These are phyloP conservation scores for Teunomyces stri DNA, from an alignment of 805 yeast genomes.

Conservation along the genomic window DNA sequence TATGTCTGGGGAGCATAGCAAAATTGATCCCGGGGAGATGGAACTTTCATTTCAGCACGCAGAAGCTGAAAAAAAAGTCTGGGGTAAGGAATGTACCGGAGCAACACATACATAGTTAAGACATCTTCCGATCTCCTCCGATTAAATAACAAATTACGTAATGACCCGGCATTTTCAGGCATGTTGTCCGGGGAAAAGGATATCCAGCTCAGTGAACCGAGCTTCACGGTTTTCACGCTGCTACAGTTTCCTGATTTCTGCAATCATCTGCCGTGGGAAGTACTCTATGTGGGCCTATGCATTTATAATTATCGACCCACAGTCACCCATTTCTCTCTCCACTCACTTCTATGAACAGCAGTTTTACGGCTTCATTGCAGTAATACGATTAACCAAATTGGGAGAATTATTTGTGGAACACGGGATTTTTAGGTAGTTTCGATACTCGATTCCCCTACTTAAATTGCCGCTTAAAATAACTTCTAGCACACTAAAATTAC, in stretches of 20 bases:
- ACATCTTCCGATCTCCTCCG: slow-evolving; percentile 9
- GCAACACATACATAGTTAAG: slow-evolving; percentile 4
- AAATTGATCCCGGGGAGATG: slow-evolving; percentile 9
- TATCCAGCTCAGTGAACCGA: neutral
- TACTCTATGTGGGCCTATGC: neutral
- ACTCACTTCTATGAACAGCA: too few relatives aligned
- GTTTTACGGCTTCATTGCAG: neutral
- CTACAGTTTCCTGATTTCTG: neutral
- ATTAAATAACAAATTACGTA: slow-evolving; percentile 5
- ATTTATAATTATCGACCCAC: neutral
- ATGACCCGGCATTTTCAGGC: neutral
- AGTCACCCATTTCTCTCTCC: neutral
- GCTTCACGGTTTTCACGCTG: neutral
- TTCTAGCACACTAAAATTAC: neutral
- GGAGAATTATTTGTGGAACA: neutral
- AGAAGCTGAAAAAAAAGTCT: slow-evolving; percentile 12
- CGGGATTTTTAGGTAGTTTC: neutral
- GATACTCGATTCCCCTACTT: neutral
- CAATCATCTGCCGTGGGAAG: neutral
- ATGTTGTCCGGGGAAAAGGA: slow-evolving; percentile 1
- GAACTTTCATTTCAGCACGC: slow-evolving; percentile 2
- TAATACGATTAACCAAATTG: neutral
- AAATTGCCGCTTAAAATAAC: neutral
- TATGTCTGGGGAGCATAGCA: slow-evolving; percentile 2
- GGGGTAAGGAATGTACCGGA: slow-evolving; percentile 23